Evolutionary conservation across 768 basidiomycete genomes (phyloP).

Genomic region (Panellus pusillus): DNA sequence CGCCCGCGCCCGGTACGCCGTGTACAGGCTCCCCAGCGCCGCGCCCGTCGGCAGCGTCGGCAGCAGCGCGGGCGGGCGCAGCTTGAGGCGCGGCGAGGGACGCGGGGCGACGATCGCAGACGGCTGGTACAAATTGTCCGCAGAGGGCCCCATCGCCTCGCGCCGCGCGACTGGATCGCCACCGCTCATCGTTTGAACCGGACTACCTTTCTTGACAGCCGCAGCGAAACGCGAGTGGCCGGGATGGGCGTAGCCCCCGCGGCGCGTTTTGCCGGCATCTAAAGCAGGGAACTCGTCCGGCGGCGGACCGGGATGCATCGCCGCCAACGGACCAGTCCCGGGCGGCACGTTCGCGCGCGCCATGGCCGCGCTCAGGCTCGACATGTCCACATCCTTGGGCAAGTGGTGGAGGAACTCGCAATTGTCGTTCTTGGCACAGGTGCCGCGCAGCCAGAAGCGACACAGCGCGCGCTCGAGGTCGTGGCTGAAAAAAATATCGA

Average conservation of each 20-base stretch:
- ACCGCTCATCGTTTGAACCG: slow-evolving; percentile 15
- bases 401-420: slow-evolving; percentile 97
- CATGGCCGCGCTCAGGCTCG: slow-evolving; percentile 66
- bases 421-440: slow-evolving; percentile 93
- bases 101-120: slow-evolving; percentile 75
- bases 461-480: slow-evolving; percentile 92
- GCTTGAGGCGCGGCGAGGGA: slow-evolving; percentile 80
- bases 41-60: slow-evolving; percentile 91
- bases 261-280: slow-evolving; percentile 41
- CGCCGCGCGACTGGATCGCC: slow-evolving; percentile 45
- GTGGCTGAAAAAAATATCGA: slow-evolving; percentile 57
- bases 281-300: slow-evolving; percentile 77
- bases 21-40: slow-evolving; percentile 76
- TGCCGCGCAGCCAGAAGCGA: slow-evolving; percentile 97
- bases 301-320: slow-evolving; percentile 40
- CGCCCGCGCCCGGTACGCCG: slow-evolving; percentile 84
- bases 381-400: slow-evolving; percentile 81
- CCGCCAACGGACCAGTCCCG: slow-evolving; percentile 40
- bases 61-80: slow-evolving; percentile 79
- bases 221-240: slow-evolving; percentile 87
- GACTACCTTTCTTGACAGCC: slow-evolving; percentile 76
- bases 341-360: slow-evolving; percentile 62
- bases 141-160: slow-evolving; percentile 58
- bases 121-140: slow-evolving; percentile 63
- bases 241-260: slow-evolving; percentile 61